phyloP scores from a whole-genome alignment of 2,329 filamentous ascomycete genomes.

The Exophiala aquamarina region DNA sequence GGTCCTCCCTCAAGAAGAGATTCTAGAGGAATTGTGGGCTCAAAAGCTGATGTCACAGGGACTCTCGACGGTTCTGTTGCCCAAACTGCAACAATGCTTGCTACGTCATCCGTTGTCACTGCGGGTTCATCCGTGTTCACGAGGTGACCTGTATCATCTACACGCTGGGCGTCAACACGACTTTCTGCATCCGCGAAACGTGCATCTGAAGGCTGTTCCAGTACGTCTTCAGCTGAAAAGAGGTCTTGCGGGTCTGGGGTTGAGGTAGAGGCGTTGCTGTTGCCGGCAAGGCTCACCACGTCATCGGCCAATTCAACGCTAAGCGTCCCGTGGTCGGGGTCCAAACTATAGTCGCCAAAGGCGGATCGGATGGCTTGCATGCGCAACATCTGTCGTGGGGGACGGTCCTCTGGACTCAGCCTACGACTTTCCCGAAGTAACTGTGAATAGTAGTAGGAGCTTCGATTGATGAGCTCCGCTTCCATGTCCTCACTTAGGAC shows the following conservation, averaged over 20 bases:
- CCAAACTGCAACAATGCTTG: too few relatives aligned
- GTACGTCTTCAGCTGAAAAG: background rate
- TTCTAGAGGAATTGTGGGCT: background rate
- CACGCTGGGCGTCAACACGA: too few relatives aligned
- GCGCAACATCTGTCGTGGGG: conserved; percentile 2
- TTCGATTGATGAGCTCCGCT: conserved; percentile 13
- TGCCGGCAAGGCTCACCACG: conserved; percentile 6
- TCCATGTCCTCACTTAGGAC: conserved; percentile 14
- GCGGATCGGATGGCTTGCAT: conserved; percentile 18
- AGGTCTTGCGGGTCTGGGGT: conserved; percentile 22
- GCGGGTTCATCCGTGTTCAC: too few relatives aligned
- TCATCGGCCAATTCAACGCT: conserved; percentile 16
- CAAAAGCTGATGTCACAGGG: too few relatives aligned
- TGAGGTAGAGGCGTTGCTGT: conserved; percentile 17
- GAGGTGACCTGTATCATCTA: too few relatives aligned
- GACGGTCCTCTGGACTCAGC: conserved; percentile 3
- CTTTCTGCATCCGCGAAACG: background rate
- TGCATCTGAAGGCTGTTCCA: too few relatives aligned
- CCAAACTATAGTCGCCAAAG: conserved; percentile 17
- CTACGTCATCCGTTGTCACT: too few relatives aligned
- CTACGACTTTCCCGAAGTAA: conserved; percentile 2
- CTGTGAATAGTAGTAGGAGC: conserved; percentile 7
- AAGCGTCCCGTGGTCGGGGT: conserved; percentile 16
- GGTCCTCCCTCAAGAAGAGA: background rate
- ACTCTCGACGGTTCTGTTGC: too few relatives aligned